Conservation (phyloP, 768 basidiomycete genomes). For the Obba rivulosa region DNA sequence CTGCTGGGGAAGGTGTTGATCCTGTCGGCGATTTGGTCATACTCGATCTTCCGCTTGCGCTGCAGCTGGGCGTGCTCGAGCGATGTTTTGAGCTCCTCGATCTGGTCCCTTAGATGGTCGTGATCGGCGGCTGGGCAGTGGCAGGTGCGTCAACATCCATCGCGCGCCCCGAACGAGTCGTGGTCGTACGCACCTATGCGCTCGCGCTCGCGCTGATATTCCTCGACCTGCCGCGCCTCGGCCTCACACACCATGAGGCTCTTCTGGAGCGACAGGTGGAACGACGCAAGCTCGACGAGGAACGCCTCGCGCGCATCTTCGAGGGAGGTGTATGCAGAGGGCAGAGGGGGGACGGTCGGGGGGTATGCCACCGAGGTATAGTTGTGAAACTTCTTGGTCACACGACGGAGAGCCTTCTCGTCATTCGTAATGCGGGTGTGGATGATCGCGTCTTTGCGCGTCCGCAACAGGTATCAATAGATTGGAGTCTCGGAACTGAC, state of each 20-base stretch:
- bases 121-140: constrained; percentile 60
- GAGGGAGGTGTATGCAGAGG: constrained; percentile 28
- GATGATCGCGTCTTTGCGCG: constrained; percentile 63
- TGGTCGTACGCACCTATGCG: constrained; percentile 59
- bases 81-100: constrained; percentile 69
- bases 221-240: constrained; percentile 78
- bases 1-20: constrained; percentile 72
- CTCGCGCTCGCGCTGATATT: constrained; percentile 69
- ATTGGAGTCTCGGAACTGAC: background rate
- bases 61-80: constrained; percentile 76
- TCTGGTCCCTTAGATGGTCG: constrained; percentile 58
- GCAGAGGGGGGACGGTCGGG: constrained; percentile 27
- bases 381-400: constrained; percentile 77
- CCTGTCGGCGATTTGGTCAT: constrained; percentile 79
- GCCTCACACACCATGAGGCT: constrained; percentile 81
- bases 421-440: constrained; percentile 79
- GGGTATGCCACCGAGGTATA: constrained; percentile 57
- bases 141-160: constrained; percentile 5
- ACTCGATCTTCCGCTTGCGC: constrained; percentile 78
- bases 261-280: constrained; percentile 72
- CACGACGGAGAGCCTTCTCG: constrained; percentile 69
- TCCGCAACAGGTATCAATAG: constrained; percentile 1
- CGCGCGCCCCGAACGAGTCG: background rate
- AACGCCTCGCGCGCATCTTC: constrained; percentile 79
- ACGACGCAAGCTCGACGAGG: constrained; percentile 70